Percentiles rank a stretch among this genome's conserved stretches.
Conservation (phyloP, 163 green algal genomes). For the Chlorella variabilis region DNA sequence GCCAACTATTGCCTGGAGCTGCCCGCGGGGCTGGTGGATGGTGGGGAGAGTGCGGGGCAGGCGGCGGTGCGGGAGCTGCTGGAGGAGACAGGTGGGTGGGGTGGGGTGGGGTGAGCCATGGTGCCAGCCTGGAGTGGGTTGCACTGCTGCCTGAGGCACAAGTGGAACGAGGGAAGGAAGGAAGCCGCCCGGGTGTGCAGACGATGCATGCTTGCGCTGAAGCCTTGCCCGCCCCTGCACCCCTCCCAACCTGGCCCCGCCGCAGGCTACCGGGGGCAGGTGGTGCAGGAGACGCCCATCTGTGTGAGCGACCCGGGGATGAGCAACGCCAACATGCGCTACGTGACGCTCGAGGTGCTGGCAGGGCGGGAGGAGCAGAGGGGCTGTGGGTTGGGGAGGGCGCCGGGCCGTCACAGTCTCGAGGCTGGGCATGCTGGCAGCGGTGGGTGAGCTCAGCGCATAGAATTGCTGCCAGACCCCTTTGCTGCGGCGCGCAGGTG, state of each 20-base stretch:
- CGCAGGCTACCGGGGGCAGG: constrained; percentile 57
- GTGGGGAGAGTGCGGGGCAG: constrained; percentile 52
- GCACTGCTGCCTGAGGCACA: too few species aligned
- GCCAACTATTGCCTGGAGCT: constrained; percentile 48
- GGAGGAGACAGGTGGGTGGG: constrained; percentile 61
- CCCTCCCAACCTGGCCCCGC: too few species aligned
- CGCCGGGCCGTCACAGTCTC: not conserved
- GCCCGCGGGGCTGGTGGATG: constrained; percentile 66
- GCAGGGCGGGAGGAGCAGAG: too few species aligned
- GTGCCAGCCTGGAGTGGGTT: too few species aligned
- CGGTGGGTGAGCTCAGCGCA: too few species aligned
- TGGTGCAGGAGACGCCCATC: constrained; percentile 46
- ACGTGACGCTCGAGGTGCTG: constrained; percentile 53
- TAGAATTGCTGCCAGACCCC: too few species aligned
- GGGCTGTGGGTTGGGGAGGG: too few species aligned
- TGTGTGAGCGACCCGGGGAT: constrained; percentile 65
- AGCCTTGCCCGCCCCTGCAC: too few species aligned
- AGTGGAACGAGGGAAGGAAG: too few species aligned
- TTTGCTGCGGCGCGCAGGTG: constrained; percentile 10
- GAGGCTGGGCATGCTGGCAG: too few species aligned
- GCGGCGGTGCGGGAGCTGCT: constrained; percentile 67
- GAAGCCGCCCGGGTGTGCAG: too few species aligned
- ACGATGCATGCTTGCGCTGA: not conserved
- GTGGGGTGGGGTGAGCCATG: not conserved
- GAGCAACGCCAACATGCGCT: constrained; percentile 61